Base-by-base conservation (phyloP, 257 asterid genomes). In the Plectranthus barbatus region DNA sequence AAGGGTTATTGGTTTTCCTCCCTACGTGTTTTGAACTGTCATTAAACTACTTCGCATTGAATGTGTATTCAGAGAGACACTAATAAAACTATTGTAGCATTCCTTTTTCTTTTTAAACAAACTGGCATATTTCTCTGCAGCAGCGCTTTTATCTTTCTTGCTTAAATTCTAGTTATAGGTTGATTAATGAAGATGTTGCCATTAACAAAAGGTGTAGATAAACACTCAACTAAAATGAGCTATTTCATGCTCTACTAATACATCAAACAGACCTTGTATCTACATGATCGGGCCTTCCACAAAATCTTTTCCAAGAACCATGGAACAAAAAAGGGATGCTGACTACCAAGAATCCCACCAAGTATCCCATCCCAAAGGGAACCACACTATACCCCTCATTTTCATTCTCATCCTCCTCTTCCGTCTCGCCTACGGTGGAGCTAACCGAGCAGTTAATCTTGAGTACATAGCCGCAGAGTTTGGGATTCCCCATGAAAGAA, bases 401-500 rank as follows among this genome's bases (percentile, higher is more conserved):
- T 12, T 33, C 68, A 0, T 18, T 11, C 0, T 39, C 54, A 1
- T 60, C 66, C n/a, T 57, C 19, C n/a, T 37, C 50, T 1, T 19
- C n/a, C 14, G 2, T 5, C 4, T 5, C 1, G 29, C 4, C 5
- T 31, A 15, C 15, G 1, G 40, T 18, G 17, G 7, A 0, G 12
- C 3, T n/a, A 0, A 14, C 41, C 2, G 50, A 37, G 55, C 84
- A 79, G 14, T 17, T 19, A 56, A 41, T 62, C 5, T 11, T 21
- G 4, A 79, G 23, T 5, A 67, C 39, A 14, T 11, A 1, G 9
- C 84, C 81, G 26, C 84, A 79, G 7, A 79, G 84, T 60, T 48
- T 49, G 2, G 72, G 77, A 70, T 79, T 79, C 48, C 84, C 79
- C 60, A 70, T 68, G 15, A 73, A 79, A 0, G 81, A 73, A 26